phyloP scores from a whole-genome alignment of 257 asterid genomes.

The Ophiorrhiza pumila region DNA sequence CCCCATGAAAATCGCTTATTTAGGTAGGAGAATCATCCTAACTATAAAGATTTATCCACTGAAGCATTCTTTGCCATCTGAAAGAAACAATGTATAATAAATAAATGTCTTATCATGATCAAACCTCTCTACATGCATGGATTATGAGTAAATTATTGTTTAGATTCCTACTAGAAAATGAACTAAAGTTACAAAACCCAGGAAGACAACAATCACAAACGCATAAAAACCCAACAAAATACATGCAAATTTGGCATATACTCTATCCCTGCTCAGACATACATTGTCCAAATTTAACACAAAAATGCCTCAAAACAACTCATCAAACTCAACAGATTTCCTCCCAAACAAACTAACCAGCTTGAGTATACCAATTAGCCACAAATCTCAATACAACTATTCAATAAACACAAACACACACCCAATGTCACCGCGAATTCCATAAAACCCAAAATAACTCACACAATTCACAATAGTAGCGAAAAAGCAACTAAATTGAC shows the following conservation, averaged over 20 bases:
- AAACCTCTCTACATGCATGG: neutral
- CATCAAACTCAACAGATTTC: neutral
- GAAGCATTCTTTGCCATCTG: neutral
- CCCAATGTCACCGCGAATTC: neutral
- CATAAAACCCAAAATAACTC: neutral
- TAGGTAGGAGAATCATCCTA: neutral
- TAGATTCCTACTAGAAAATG: neutral
- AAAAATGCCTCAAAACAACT: conserved; percentile 11
- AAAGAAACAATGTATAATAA: neutral
- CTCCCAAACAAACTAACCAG: conserved; percentile 4
- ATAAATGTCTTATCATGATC: neutral
- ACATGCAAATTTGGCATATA: conserved; percentile 12
- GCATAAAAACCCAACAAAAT: neutral
- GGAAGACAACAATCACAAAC: neutral
- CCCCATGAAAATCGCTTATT: neutral
- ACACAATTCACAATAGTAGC: conserved; percentile 3
- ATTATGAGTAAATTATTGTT: neutral
- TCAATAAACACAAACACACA: neutral
- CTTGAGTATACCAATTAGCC: conserved; percentile 4
- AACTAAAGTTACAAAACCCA: neutral
- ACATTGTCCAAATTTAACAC: conserved; percentile 29
- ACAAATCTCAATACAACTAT: neutral
- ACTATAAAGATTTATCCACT: neutral
- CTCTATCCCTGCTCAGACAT: neutral
- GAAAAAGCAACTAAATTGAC: conserved; percentile 9